Evolutionary conservation across 1,139 yeast genomes (phyloP).

Genomic region (Eremothecium cymbalariae): DNA sequence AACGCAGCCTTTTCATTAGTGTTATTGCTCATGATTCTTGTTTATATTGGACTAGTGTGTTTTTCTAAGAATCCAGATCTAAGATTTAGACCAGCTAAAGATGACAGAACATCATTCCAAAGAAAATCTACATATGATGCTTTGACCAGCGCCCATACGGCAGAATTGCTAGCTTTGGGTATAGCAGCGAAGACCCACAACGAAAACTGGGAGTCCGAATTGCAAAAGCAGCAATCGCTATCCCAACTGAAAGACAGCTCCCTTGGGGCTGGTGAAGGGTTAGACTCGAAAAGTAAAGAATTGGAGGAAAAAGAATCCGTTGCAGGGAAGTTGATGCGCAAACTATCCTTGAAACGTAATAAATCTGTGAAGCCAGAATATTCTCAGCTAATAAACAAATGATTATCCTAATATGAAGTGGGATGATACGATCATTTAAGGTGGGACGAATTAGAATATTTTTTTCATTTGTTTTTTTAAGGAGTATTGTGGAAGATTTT

Average conservation of each 20-base stretch:
- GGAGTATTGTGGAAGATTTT: too few relatives aligned
- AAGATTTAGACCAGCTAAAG: slow-evolving; percentile 73
- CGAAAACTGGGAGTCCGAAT: slow-evolving; percentile 59
- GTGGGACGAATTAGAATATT: too few relatives aligned
- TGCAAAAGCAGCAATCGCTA: too few relatives aligned
- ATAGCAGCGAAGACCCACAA: slow-evolving; percentile 65
- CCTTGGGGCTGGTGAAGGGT: too few relatives aligned
- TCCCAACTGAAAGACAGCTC: too few relatives aligned
- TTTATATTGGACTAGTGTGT: slow-evolving; percentile 47
- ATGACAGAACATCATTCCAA: slow-evolving; percentile 78
- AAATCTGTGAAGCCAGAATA: slow-evolving; percentile 11
- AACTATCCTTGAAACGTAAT: slow-evolving; percentile 18
- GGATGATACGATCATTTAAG: too few relatives aligned
- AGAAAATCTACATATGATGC: slow-evolving; percentile 38
- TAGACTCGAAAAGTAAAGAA: too few relatives aligned
- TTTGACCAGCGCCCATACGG: slow-evolving; percentile 35
- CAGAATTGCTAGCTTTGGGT: slow-evolving; percentile 44
- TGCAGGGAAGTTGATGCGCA: slow-evolving; percentile 21
- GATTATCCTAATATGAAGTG: too few relatives aligned
- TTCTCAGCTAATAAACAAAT: too few relatives aligned
- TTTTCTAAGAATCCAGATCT: slow-evolving; percentile 74
- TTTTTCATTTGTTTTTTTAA: too few relatives aligned
- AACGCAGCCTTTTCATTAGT: slow-evolving; percentile 71
- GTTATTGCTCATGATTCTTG: slow-evolving; percentile 52
- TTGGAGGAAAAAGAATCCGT: slow-evolving; percentile 22